A percentile compares a stretch with the other conserved stretches of the same genome.
Conservation (phyloP, 768 basidiomycete species). For the Butyriboletus loyo region DNA sequence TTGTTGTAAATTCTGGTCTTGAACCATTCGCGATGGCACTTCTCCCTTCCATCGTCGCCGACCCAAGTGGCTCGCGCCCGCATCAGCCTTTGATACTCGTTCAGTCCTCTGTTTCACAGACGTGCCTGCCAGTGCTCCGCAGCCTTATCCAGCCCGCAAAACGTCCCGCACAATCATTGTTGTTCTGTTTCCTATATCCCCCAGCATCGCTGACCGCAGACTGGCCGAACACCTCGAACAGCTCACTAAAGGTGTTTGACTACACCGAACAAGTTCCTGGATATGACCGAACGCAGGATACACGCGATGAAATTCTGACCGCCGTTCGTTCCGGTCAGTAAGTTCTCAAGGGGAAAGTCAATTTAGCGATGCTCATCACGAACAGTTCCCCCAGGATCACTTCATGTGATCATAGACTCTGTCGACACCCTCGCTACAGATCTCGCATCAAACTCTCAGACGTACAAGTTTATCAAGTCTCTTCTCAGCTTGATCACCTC, state of each 20-base stretch:
- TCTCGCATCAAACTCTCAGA: slow-evolving; percentile 48
- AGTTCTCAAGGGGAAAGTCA: neutral
- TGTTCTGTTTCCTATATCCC: slow-evolving; percentile 60
- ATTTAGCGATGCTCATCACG: slow-evolving; percentile 7
- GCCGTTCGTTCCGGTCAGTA: slow-evolving; percentile 38
- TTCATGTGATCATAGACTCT: slow-evolving; percentile 71
- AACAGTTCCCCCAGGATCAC: slow-evolving; percentile 42
- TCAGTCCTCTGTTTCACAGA: slow-evolving; percentile 60
- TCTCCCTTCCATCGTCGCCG: slow-evolving; percentile 28
- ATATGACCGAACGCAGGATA: slow-evolving; percentile 42
- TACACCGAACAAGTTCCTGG: slow-evolving; percentile 50
- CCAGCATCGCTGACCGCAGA: slow-evolving; percentile 43
- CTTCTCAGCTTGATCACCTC: slow-evolving; percentile 43
- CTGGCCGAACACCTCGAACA: slow-evolving; percentile 17
- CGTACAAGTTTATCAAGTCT: slow-evolving; percentile 50
- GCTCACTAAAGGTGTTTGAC: slow-evolving; percentile 43
- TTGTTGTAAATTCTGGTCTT: neutral
- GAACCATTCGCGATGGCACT: slow-evolving; percentile 22
- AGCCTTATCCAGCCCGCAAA: slow-evolving; percentile 36
- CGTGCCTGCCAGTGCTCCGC: slow-evolving; percentile 53
- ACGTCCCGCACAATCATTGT: slow-evolving; percentile 30
- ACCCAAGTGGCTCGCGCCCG: slow-evolving; percentile 18
- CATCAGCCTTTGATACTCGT: slow-evolving; percentile 50
- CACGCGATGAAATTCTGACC: slow-evolving; percentile 37
- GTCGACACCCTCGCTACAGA: slow-evolving; percentile 63